A percentile compares a stretch with the other conserved stretches of the same genome.
Evolutionary conservation across 495 filamentous ascomycete species (phyloP).

Genomic region (Oleoguttula mirabilis): DNA sequence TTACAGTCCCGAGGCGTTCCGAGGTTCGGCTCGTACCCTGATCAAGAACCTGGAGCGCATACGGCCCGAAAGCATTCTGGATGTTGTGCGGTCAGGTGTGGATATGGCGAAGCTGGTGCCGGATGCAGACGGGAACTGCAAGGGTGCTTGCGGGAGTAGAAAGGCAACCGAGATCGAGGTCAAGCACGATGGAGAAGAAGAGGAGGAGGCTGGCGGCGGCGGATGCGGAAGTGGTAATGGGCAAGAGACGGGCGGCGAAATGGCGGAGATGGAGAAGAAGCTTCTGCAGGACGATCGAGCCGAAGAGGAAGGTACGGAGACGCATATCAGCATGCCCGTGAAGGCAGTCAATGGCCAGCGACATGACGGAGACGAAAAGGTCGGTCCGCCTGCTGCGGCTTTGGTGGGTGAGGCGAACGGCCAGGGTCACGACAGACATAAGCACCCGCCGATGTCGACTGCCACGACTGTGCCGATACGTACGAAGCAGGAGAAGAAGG

Average conservation of each 20-base stretch:
- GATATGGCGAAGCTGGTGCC: slow-evolving; percentile 89
- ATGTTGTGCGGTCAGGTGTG: slow-evolving; percentile 88
- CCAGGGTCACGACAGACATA: slow-evolving; percentile 13
- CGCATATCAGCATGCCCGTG: slow-evolving; percentile 47
- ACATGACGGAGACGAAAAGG: slow-evolving; percentile 6
- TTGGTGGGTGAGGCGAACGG: not conserved
- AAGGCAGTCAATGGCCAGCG: slow-evolving; percentile 5
- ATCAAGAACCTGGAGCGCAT: slow-evolving; percentile 94
- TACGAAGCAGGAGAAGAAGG: slow-evolving; percentile 16
- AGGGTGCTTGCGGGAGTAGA: slow-evolving; percentile 25
- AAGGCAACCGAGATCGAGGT: slow-evolving; percentile 17
- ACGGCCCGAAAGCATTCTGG: slow-evolving; percentile 82
- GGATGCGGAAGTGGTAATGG: slow-evolving; percentile 70
- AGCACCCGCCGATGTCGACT: not conserved
- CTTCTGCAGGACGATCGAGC: slow-evolving; percentile 57
- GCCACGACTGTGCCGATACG: slow-evolving; percentile 8
- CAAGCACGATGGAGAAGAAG: slow-evolving; percentile 33
- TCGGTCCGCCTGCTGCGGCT: slow-evolving; percentile 1
- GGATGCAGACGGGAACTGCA: slow-evolving; percentile 33
- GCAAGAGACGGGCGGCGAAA: slow-evolving; percentile 61
- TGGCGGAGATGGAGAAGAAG: slow-evolving; percentile 83
- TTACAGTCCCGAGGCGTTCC: slow-evolving; percentile 96
- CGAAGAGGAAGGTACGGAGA: slow-evolving; percentile 44
- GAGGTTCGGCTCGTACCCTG: slow-evolving; percentile 76
- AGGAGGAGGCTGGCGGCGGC: too few relatives aligned